Base-by-base conservation (phyloP, 2,329 filamentous ascomycete species). In the Mycocentrospora acerina region DNA sequence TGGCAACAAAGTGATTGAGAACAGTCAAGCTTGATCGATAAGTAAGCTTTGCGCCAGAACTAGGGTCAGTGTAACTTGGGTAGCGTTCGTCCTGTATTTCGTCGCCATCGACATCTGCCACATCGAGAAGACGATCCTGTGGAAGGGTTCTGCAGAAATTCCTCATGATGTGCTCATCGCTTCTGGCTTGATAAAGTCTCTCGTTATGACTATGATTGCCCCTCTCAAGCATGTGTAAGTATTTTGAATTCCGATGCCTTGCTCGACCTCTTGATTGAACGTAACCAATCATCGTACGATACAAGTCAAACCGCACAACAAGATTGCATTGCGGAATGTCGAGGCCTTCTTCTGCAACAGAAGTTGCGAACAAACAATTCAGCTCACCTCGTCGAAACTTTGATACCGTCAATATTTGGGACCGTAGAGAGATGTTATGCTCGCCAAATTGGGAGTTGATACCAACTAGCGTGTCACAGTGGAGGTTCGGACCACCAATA, bases 221-320 rank as follows among this genome's bases (percentile, higher is more conserved):
- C 1, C 67, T 60, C 60, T 97, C 90, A 2, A 88, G 63, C 86
- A 98, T 90, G 56, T 87, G 88, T 24, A 90, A 78, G 63, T 91
- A 96, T 47, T 79, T 82, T 0, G 93, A 97, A 37, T 85, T 78
- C 1, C 71, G 66, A 55, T 89, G 86, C 26, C 93, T 80, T 10
- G 93, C 93, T 37, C 93, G 81, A 0, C 93, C 93, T 46, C 89
- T 81, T 11, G 90, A 96, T 64, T 98, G 93, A 14, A 97, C 83
- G 60, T 96, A 97, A 59, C 95, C 88, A 35, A 97, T 97, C 66
- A 95, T 82, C 0, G 91, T 96, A 9, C 78, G 76, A 67, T 90
- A 95, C 2, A 95, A 77, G 60, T 97, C 89, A 57, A 96, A 98
- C 2, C 90, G 73, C 17, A 84, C 68, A 9, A 84, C 76, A n/a